phyloP scores from a whole-genome alignment of 257 asterid genomes.

The Sherardia arvensis region DNA sequence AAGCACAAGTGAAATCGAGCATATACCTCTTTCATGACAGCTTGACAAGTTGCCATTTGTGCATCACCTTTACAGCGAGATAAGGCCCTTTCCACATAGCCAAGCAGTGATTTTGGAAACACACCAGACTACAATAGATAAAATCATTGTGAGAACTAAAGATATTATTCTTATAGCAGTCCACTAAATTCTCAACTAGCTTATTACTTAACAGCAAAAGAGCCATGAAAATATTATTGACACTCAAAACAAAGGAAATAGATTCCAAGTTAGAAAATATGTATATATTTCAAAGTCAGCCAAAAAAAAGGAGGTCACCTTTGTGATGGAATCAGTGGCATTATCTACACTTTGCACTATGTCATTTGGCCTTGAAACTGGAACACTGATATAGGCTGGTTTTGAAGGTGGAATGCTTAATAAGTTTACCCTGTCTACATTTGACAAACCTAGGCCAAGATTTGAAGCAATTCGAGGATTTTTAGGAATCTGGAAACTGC shows the following conservation, averaged over 20 bases:
- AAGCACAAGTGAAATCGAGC: neutral
- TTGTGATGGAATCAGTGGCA: slow-evolving; percentile 50
- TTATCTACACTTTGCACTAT: slow-evolving; percentile 40
- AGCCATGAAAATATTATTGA: neutral
- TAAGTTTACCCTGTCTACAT: slow-evolving; percentile 53
- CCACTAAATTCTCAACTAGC: slow-evolving; percentile 1
- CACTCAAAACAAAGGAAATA: too few relatives aligned
- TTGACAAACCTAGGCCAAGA: slow-evolving; percentile 38
- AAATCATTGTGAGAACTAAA: slow-evolving; percentile 8
- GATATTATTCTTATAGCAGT: too few relatives aligned
- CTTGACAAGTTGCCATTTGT: slow-evolving; percentile 77
- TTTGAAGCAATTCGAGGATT: slow-evolving; percentile 91
- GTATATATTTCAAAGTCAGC: neutral
- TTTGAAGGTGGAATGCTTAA: slow-evolving; percentile 30
- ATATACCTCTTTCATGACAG: slow-evolving; percentile 83
- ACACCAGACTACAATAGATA: slow-evolving; percentile 57
- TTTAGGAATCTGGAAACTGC: slow-evolving; percentile 84
- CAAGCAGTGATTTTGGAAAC: slow-evolving; percentile 87
- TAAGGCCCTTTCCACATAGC: slow-evolving; percentile 97
- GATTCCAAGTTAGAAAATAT: neutral
- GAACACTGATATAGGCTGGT: slow-evolving; percentile 76
- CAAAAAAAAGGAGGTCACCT: slow-evolving; percentile 39
- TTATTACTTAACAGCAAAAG: neutral
- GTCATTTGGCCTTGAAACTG: slow-evolving; percentile 49
- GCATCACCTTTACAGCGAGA: slow-evolving; percentile 89